A percentile compares a stretch with the other conserved stretches of the same genome.
Evolutionary conservation across 345 rosid species (phyloP).

Genomic region (Alliaria petiolata): DNA sequence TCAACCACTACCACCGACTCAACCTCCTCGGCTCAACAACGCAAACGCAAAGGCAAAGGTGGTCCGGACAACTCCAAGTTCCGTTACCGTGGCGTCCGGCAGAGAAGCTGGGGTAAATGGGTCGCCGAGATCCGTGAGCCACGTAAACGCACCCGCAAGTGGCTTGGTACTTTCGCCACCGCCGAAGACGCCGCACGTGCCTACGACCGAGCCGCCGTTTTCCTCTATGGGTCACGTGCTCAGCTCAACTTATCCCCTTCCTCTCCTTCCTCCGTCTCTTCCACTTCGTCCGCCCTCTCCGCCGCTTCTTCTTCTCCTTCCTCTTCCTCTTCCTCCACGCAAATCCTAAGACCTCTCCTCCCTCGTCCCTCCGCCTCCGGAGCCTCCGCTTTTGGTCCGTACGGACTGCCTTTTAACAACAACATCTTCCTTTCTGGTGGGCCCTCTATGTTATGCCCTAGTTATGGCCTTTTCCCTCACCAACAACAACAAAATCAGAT

Average conservation of each 20-base stretch:
- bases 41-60: constrained; percentile 58
- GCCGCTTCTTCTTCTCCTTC: constrained; percentile 36
- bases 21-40: constrained; percentile 11
- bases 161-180: constrained; percentile 84
- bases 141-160: constrained; percentile 68
- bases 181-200: constrained; percentile 93
- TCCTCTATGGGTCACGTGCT: constrained; percentile 72
- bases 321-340: constrained; percentile 45
- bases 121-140: constrained; percentile 84
- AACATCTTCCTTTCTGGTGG: constrained; percentile 25
- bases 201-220: constrained; percentile 76
- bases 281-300: constrained; percentile 39
- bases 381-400: constrained; percentile 20
- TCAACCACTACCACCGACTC: constrained; percentile 27
- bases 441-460: constrained; percentile 29
- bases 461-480: constrained; percentile 18
- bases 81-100: constrained; percentile 63
- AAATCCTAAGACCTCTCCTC: constrained; percentile 81
- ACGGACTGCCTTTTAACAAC: constrained; percentile 24
- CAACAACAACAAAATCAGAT: constrained; percentile 27
- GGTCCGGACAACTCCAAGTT: constrained; percentile 69
- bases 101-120: constrained; percentile 80
- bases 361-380: constrained; percentile 65
- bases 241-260: constrained; percentile 61
- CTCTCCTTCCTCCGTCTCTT: constrained; percentile 36